Conservation (phyloP, 495 filamentous ascomycete genomes). For the Daldinia bambusicola region DNA sequence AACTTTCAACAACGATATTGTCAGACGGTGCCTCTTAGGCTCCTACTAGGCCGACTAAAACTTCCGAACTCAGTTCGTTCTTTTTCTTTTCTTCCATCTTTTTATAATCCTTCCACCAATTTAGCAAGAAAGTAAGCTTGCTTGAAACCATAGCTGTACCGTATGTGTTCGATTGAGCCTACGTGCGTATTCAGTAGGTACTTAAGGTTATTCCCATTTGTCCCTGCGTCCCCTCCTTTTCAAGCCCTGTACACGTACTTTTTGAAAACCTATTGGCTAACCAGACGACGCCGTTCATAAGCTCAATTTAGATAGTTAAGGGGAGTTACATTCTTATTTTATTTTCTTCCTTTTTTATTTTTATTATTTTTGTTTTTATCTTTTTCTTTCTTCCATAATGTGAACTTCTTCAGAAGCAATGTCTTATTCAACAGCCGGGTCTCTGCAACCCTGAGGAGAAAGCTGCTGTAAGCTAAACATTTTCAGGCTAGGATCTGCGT, state of each 20-base stretch:
- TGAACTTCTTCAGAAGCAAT: conserved; percentile 28
- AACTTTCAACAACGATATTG: background rate
- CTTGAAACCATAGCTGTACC: conserved; percentile 15
- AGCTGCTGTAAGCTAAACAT: conserved; percentile 25
- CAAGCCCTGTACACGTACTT: background rate
- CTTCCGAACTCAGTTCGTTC: background rate
- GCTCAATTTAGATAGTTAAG: conserved; percentile 18
- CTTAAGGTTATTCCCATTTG: background rate
- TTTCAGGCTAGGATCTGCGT: conserved; percentile 35
- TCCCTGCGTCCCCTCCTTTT: too few relatives aligned
- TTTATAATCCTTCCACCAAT: background rate
- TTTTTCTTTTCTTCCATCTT: background rate
- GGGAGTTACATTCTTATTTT: conserved; percentile 22
- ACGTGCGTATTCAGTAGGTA: background rate
- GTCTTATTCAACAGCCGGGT: conserved; percentile 38
- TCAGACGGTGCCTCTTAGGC: background rate
- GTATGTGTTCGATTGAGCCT: conserved; percentile 15
- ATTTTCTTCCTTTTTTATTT: background rate
- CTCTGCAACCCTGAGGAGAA: conserved; percentile 41
- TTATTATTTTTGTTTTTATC: too few relatives aligned
- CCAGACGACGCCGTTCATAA: conserved; percentile 12
- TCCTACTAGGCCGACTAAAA: background rate
- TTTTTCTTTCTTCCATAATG: conserved; percentile 10
- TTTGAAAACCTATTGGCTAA: conserved; percentile 8
- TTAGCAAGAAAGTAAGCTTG: conserved; percentile 31